phyloP scores from a whole-genome alignment of 345 rosid species.

The Eucalyptus grandis region DNA sequence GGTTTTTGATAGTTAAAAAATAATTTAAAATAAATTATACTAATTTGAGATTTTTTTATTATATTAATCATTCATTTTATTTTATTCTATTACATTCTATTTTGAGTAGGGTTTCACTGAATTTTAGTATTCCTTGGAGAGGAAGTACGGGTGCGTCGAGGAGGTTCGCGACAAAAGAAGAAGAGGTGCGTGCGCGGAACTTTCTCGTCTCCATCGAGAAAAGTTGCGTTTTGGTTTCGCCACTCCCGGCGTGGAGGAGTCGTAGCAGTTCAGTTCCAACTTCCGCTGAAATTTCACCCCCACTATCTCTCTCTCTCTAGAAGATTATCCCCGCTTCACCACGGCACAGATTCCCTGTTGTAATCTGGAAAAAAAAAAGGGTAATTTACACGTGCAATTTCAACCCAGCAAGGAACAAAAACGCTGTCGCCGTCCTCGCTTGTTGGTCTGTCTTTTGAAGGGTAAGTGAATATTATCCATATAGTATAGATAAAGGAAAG shows the following conservation, averaged over 20 bases:
- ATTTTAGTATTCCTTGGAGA: fast-evolving
- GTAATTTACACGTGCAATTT: background rate
- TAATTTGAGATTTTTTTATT: no score
- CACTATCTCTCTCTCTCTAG: background rate
- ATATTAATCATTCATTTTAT: no score
- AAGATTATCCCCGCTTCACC: background rate
- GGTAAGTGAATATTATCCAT: background rate
- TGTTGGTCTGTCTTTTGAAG: background rate
- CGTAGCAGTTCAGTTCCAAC: background rate
- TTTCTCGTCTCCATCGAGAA: background rate
- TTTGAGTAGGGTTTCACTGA: background rate
- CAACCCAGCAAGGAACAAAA: background rate
- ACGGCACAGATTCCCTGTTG: background rate
- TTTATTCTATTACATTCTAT: no score
- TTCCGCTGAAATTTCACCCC: background rate
- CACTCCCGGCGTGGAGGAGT: background rate
- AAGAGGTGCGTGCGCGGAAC: background rate
- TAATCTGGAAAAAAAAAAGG: fast-evolving
- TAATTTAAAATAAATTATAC: no score
- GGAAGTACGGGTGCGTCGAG: background rate
- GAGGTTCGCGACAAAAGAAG: background rate
- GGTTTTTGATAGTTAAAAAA: no score
- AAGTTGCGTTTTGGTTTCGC: background rate
- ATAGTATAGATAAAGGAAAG: background rate
- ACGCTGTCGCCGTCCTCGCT: background rate